These are phyloP conservation scores for Blumeria graminis DNA, from an alignment of 2,329 filamentous ascomycete genomes.

Conservation along the genomic window DNA sequence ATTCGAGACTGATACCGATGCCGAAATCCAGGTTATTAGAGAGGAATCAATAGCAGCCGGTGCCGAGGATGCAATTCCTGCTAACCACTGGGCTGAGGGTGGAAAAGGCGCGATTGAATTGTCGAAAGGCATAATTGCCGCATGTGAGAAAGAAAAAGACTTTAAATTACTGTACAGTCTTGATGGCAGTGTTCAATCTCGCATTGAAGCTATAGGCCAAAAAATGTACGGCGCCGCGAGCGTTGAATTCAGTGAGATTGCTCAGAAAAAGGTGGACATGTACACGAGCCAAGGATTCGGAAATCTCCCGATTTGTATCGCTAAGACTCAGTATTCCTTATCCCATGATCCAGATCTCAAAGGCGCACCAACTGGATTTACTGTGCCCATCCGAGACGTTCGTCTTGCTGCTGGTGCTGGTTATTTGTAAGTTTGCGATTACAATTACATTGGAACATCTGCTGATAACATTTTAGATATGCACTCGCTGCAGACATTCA, in stretches of 20 bases:
- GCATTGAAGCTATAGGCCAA: constrained; percentile 74
- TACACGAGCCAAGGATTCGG: constrained; percentile 84
- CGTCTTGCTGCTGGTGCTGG: constrained; percentile 83
- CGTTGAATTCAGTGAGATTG: constrained; percentile 82
- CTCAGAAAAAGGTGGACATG: constrained; percentile 86
- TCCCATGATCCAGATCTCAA: constrained; percentile 85
- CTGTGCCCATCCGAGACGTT: constrained; percentile 82
- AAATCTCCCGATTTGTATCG: constrained; percentile 84
- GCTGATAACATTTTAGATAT: constrained; percentile 32
- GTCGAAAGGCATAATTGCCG: constrained; percentile 63
- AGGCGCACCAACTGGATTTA: constrained; percentile 85
- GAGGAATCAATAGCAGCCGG: constrained; percentile 83
- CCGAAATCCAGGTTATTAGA: constrained; percentile 68
- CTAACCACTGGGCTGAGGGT: constrained; percentile 93
- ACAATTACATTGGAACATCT: background rate
- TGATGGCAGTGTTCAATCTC: constrained; percentile 58
- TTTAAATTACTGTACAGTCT: constrained; percentile 72
- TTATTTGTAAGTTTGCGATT: constrained; percentile 40
- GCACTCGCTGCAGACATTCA: constrained; percentile 93
- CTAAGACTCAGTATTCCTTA: constrained; percentile 95
- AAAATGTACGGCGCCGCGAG: constrained; percentile 82
- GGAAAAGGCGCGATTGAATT: constrained; percentile 76
- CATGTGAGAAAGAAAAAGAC: constrained; percentile 61
- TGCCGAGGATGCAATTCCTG: constrained; percentile 76
- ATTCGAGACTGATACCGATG: constrained; percentile 81